Base-by-base conservation (phyloP, 2,329 filamentous ascomycete species). In the Colletotrichum karsti region DNA sequence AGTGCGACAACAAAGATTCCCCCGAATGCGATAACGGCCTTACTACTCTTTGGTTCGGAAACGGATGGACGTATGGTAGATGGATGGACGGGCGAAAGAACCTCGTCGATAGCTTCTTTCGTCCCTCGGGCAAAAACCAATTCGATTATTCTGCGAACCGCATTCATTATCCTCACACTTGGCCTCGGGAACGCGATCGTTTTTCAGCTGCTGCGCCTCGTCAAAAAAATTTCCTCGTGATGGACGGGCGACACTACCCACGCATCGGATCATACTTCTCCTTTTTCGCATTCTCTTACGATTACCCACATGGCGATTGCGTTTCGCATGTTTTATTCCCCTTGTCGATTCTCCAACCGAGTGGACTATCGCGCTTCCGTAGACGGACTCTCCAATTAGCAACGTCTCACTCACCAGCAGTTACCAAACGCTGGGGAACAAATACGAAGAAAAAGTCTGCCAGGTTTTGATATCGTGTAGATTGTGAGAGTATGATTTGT, bases 11-110 rank as follows among this genome's bases (percentile, higher is more conserved):
- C 13, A 46, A n/a, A 51, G 46, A 51, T 24, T 37, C 24, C 51
- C 54, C 42, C 42, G 59, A 53, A 67, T 44, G 64, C 60, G 64
- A 67, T 30, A 42, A 67, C 60, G 64, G 46, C 64, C 60, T 67
- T 44, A 5, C 39, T 37, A 26, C 26, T 42, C 33, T 56, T 50
- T 62, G 33, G 57, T 54, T 64, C 28, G 53, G 60, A 48, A 44
- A 42, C 20, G 35, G 42, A 42, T 59, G 57, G 57, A 60, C 33
- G 33, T 13, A 60, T 41, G 44, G 44, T 51, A 39, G 42, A 39
- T 39, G 57, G 33, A 15, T n/a, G n/a, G 33, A 13, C 39, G 12
- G 33, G 57, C 57, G 33, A 51, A 28, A 50, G 7, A 33, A 28
- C 26, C 30, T 28, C 26, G 28, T 18, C n/a, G 4, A 41, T 28